These are phyloP conservation scores for Rhodotorula sp. DNA, from an alignment of 1,284 basidiomycete genomes.

Conservation along the genomic window DNA sequence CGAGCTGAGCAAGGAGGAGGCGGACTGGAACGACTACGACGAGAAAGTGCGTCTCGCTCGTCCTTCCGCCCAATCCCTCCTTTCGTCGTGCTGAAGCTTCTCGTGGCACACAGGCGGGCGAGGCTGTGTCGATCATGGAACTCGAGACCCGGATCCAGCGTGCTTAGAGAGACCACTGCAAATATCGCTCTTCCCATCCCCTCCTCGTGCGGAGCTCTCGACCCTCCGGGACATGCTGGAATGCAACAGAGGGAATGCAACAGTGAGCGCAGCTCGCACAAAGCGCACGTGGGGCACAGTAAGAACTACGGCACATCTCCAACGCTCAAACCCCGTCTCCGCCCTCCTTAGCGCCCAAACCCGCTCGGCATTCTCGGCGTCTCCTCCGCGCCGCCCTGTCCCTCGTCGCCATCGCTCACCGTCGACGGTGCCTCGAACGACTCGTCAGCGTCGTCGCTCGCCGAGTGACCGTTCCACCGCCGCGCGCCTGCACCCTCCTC, in stretches of 20 bases:
- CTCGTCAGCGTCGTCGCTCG: neutral
- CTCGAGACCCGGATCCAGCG: conserved; percentile 24
- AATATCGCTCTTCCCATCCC: neutral
- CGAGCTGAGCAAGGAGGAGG: conserved; percentile 34
- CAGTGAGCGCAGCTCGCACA: neutral
- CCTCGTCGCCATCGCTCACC: neutral
- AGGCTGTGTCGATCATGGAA: conserved; percentile 24
- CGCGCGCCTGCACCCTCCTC: neutral
- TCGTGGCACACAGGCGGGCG: conserved; percentile 7
- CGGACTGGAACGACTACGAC: conserved; percentile 43
- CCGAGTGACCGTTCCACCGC: neutral
- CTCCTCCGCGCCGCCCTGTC: neutral
- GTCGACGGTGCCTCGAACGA: conserved; percentile 6
- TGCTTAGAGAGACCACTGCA: conserved; percentile 7
- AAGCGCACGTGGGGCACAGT: neutral
- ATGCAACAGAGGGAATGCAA: neutral
- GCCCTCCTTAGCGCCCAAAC: neutral
- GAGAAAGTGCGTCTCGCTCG: conserved; percentile 42
- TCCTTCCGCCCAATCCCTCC: neutral
- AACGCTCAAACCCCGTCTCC: neutral
- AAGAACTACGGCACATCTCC: neutral
- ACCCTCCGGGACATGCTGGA: neutral
- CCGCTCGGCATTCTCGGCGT: conserved; percentile 2
- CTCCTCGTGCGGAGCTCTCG: too few species aligned
- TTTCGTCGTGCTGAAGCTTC: neutral